Evolutionary conservation across 2,329 filamentous ascomycete genomes (phyloP).

Genomic region (Alternaria sp.): DNA sequence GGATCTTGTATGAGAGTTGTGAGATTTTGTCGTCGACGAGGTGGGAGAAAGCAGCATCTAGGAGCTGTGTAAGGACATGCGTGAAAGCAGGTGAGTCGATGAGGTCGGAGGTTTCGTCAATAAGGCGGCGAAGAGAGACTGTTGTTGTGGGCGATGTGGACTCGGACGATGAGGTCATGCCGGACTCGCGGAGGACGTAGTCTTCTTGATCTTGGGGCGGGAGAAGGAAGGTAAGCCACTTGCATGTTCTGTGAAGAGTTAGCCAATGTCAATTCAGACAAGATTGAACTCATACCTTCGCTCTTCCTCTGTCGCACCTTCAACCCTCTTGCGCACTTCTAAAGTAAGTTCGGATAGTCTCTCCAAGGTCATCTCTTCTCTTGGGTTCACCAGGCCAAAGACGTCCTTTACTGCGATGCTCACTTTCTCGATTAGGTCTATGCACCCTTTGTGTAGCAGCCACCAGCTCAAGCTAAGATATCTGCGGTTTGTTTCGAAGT

Average conservation of each 20-base stretch:
- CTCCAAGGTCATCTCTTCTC: slow-evolving; percentile 85
- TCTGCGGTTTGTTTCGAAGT: slow-evolving; percentile 94
- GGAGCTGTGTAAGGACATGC: slow-evolving; percentile 82
- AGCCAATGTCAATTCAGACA: slow-evolving; percentile 8
- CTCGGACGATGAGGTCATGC: slow-evolving; percentile 65
- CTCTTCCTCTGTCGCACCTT: slow-evolving; percentile 74
- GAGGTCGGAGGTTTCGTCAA: slow-evolving; percentile 95
- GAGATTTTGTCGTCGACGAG: slow-evolving; percentile 85
- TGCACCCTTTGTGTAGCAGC: slow-evolving; percentile 90
- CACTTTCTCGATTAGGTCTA: slow-evolving; percentile 80
- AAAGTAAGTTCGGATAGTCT: slow-evolving; percentile 81
- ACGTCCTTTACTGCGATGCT: slow-evolving; percentile 86
- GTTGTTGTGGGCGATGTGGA: slow-evolving; percentile 53
- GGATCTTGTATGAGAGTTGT: slow-evolving; percentile 76
- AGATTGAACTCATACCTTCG: slow-evolving; percentile 56
- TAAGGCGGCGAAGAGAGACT: slow-evolving; percentile 76
- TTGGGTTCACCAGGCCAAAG: slow-evolving; percentile 86
- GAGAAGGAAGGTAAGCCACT: slow-evolving; percentile 86
- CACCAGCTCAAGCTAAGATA: slow-evolving; percentile 99
- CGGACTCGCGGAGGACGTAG: slow-evolving; percentile 84
- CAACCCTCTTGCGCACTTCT: slow-evolving; percentile 83
- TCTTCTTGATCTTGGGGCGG: slow-evolving; percentile 81
- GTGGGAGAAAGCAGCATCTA: slow-evolving; percentile 86
- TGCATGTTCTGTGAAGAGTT: slow-evolving; percentile 56
- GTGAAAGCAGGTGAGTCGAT: slow-evolving; percentile 93